A percentile compares a stretch with the other conserved stretches of the same genome.
Conservation (phyloP, 306 rosid genomes). For the Carpinus viminea region DNA sequence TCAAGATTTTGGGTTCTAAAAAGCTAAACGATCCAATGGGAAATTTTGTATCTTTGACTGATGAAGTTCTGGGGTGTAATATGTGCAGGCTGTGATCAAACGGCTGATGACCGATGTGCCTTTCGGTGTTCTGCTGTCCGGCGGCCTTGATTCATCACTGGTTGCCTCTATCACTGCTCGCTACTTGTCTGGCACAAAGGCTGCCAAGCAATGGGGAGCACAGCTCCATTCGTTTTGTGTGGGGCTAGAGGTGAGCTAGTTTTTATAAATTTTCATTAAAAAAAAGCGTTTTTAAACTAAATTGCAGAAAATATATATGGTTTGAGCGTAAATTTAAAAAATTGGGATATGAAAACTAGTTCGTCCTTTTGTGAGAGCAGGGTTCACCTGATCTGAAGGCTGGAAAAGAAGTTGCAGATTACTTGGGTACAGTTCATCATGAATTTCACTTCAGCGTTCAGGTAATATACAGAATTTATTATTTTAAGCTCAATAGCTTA, state of each 20-base stretch:
- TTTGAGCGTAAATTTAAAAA: no score
- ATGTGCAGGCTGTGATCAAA: constrained; percentile 78
- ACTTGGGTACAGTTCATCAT: constrained; percentile 87
- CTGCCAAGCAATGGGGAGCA: constrained; percentile 93
- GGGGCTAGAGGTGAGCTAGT: constrained; percentile 84
- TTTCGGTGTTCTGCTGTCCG: constrained; percentile 88
- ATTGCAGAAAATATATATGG: no score
- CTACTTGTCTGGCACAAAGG: constrained; percentile 74
- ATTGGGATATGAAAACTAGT: no score
- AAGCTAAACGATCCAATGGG: not conserved
- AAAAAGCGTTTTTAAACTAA: no score
- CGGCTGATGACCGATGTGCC: constrained; percentile 99
- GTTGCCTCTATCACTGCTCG: constrained; percentile 96
- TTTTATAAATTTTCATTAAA: not conserved
- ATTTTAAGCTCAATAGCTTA: not conserved
- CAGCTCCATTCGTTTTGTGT: constrained; percentile 93
- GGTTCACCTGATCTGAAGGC: constrained; percentile 99
- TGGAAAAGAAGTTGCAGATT: constrained; percentile 91
- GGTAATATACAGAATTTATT: constrained; percentile 38
- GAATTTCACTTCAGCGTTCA: constrained; percentile 88
- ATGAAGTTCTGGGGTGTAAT: constrained; percentile 18
- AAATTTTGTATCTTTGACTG: not conserved
- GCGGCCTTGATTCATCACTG: constrained; percentile 91
- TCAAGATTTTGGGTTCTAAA: not conserved
- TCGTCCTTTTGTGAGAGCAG: constrained; percentile 52